Conservation (phyloP, 805 yeast genomes). For the Cyberlindnera xylosilytica region DNA sequence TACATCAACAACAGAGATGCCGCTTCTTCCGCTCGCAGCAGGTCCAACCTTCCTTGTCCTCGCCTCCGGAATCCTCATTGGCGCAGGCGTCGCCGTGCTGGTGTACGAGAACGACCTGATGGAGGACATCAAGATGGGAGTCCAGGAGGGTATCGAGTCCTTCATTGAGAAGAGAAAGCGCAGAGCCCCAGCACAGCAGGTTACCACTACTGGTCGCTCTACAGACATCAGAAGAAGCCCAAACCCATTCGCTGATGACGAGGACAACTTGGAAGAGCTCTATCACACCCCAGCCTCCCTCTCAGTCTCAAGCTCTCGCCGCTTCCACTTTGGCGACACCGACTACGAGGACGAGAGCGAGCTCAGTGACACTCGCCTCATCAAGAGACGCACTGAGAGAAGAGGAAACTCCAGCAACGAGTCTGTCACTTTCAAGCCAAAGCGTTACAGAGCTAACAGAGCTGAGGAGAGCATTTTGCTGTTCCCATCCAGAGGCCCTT, state of each 20-base stretch:
- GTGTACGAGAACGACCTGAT: conserved; percentile 10
- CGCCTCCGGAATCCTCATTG: conserved; percentile 11
- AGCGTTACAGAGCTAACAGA: conserved; percentile 2
- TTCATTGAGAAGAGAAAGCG: conserved; percentile 3
- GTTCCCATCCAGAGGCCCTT: background rate
- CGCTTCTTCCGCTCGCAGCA: conserved; percentile 4
- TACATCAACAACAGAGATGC: conserved; percentile 1
- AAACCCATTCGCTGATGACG: background rate
- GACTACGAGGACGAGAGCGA: background rate
- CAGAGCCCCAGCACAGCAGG: background rate
- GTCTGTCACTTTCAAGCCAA: background rate
- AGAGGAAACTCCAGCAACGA: background rate
- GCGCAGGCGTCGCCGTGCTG: conserved; percentile 9
- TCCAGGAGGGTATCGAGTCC: conserved; percentile 6
- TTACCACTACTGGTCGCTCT: too few species aligned
- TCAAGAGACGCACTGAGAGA: conserved; percentile 2
- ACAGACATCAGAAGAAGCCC: background rate
- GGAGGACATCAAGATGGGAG: conserved; percentile 8
- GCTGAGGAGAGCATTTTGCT: conserved; percentile 1
- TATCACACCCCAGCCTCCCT: conserved; percentile 3
- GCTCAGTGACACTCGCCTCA: too few species aligned
- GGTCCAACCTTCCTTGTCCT: conserved; percentile 9
- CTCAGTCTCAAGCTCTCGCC: too few species aligned
- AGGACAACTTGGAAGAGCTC: conserved; percentile 7
- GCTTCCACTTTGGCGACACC: background rate